Evolutionary conservation across 306 rosid species (phyloP).

Genomic region (Trifolium repens): DNA sequence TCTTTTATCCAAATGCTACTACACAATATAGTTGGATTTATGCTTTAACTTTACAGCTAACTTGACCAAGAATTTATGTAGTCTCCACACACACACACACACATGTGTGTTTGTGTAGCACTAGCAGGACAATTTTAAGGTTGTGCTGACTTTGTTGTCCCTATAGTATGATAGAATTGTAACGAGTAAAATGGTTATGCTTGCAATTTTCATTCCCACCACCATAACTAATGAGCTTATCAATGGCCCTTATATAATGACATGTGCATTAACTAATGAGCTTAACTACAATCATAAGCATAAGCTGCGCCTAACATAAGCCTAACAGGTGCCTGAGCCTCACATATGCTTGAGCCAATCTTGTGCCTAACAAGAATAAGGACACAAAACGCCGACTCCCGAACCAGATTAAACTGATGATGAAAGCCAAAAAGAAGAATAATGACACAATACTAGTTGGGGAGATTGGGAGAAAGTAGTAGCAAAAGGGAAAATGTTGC

Average conservation of each 20-base stretch:
- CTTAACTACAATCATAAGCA: too few species aligned
- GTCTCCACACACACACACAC: not conserved
- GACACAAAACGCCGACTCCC: too few species aligned
- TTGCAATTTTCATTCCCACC: too few species aligned
- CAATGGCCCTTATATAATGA: too few species aligned
- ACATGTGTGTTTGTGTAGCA: not conserved
- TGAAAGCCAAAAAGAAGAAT: not conserved
- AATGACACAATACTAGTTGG: not conserved
- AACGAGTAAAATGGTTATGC: too few species aligned
- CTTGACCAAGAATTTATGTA: not conserved
- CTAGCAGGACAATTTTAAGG: not conserved
- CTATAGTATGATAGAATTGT: not conserved
- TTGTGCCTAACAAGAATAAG: too few species aligned
- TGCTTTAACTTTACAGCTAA: constrained; percentile 2
- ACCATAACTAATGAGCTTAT: too few species aligned
- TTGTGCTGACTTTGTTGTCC: constrained; percentile 4
- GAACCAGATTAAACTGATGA: too few species aligned
- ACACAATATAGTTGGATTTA: not conserved
- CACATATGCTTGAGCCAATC: too few species aligned
- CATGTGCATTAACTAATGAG: too few species aligned
- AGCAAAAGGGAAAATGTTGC: constrained; percentile 21
- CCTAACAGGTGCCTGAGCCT: too few species aligned
- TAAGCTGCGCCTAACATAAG: too few species aligned
- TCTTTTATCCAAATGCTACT: not conserved
- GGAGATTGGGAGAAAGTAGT: constrained; percentile 21